A percentile compares a stretch with the other conserved stretches of the same genome.
Conservation (phyloP, 2,329 filamentous ascomycete species). For the Myriosclerotinia duriaeana region DNA sequence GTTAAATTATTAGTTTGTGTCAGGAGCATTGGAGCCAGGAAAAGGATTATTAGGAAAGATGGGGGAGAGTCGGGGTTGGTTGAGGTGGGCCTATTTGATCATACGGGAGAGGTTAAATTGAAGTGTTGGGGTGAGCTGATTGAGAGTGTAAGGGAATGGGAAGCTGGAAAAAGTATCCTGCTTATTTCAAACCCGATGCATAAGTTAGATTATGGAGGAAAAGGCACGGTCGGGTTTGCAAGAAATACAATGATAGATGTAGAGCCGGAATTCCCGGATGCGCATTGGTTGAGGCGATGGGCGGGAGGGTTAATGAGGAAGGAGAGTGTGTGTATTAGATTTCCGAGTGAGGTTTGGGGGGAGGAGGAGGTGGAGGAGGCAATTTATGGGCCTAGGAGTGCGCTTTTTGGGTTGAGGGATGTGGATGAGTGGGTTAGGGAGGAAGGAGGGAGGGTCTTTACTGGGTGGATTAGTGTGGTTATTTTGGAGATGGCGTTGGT, state of each 20-base stretch:
- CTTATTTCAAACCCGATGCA: conserved; percentile 46
- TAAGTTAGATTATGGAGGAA: conserved; percentile 29
- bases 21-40: conserved; percentile 54
- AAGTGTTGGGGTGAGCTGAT: conserved; percentile 55
- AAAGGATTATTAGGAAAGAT: conserved; percentile 51
- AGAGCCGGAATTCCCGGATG: conserved; percentile 54
- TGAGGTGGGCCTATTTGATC: conserved; percentile 56
- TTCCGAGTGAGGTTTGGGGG: conserved; percentile 45
- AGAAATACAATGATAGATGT: conserved; percentile 53
- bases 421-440: conserved; percentile 46
- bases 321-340: conserved; percentile 51
- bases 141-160: conserved; percentile 47
- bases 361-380: conserved; percentile 42
- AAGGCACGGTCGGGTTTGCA: conserved; percentile 41
- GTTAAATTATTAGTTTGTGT: conserved; percentile 57
- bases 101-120: conserved; percentile 54
- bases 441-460: conserved; percentile 41
- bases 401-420: conserved; percentile 47
- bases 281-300: conserved; percentile 53
- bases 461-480: conserved; percentile 43
- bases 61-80: conserved; percentile 47
- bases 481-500: conserved; percentile 38
- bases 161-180: conserved; percentile 50
- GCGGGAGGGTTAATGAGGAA: conserved; percentile 49
- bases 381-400: conserved; percentile 40